These are phyloP conservation scores for Termitomyces sp. DNA, from an alignment of 768 basidiomycete genomes.

Conservation along the genomic window DNA sequence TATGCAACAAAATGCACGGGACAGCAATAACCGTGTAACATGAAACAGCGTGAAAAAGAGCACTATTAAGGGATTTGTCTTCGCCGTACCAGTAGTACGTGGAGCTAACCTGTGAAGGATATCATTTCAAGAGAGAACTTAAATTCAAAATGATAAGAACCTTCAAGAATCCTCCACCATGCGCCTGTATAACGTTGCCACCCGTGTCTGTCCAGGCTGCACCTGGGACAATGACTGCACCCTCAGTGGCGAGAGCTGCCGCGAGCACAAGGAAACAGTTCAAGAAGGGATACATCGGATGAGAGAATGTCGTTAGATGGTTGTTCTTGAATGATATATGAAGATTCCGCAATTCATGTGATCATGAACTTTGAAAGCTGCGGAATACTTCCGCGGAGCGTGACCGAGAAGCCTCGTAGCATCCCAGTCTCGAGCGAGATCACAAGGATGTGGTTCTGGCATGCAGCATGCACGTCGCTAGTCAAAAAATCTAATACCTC, in stretches of 20 bases:
- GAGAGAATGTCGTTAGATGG: neutral
- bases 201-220: slow-evolving; percentile 61
- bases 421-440: neutral
- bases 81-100: slow-evolving; percentile 64
- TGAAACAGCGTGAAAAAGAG: slow-evolving; percentile 53
- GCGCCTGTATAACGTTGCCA: slow-evolving; percentile 61
- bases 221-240: slow-evolving; percentile 55
- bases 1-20: neutral
- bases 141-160: slow-evolving; percentile 22
- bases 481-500: neutral
- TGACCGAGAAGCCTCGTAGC: neutral
- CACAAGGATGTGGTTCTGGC: neutral
- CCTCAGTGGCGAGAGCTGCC: slow-evolving; percentile 18
- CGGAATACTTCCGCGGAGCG: slow-evolving; percentile 1
- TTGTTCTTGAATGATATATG: neutral
- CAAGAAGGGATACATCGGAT: slow-evolving; percentile 10
- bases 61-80: slow-evolving; percentile 57
- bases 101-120: slow-evolving; percentile 38
- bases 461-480: neutral
- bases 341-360: neutral
- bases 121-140: neutral
- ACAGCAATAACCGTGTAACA: slow-evolving; percentile 44
- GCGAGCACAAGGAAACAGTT: slow-evolving; percentile 7
- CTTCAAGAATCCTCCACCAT: slow-evolving; percentile 59
- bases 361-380: neutral